Evolutionary conservation across 179 eudicot genomes (phyloP), one percentile per base, ranked within the genome.

Genomic region (Heliamphora pulchella): DNA sequence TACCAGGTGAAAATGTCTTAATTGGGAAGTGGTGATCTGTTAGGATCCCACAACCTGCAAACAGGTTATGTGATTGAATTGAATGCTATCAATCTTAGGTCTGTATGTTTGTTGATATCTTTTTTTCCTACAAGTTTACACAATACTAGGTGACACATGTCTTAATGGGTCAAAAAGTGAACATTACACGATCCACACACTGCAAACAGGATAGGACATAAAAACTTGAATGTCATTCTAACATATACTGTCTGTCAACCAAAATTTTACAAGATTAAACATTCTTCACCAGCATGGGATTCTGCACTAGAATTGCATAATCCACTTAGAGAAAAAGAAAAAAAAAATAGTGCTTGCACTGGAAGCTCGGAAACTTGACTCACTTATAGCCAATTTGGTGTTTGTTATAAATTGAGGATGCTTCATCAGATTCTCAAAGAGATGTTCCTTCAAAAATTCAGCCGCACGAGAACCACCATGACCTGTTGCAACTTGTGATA

Each of bases 401-500:
- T 94, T 91, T 20, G 82, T 82, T 65, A 92, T 71, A 83, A 96
- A 94, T 76, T 88, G 86, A 54, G 98, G 92, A 87, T 96, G 99
- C 76, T 91, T 94, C 89, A 88, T 66, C 70, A 96, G 93, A 82
- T 91, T 96, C 83, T 89, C 91, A 86, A 96, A 96, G 48, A 96
- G 98, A 86, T 92, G 91, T 71, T 85, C 89, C 89, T 94, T 94
- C 82, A 96, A 80, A 87, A 81, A 96, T 80, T 96, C 94, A 67
- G 99, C 93, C 59, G 99, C 98, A 78, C 97, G 94, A 75, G 98
- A 88, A 74, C 99, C 99, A 74, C 99, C 99, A 87, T 96, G 99
- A 86, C 99, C 99, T 96, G 89, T 78, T 77, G 80, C 39, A 48
- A 55, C 43, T 74, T 58, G 31, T 39, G 65, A 51, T 80, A 59